These are phyloP conservation scores for Saprolegnia diclina DNA, from an alignment of 352 stramenopile species.

Conservation along the genomic window DNA sequence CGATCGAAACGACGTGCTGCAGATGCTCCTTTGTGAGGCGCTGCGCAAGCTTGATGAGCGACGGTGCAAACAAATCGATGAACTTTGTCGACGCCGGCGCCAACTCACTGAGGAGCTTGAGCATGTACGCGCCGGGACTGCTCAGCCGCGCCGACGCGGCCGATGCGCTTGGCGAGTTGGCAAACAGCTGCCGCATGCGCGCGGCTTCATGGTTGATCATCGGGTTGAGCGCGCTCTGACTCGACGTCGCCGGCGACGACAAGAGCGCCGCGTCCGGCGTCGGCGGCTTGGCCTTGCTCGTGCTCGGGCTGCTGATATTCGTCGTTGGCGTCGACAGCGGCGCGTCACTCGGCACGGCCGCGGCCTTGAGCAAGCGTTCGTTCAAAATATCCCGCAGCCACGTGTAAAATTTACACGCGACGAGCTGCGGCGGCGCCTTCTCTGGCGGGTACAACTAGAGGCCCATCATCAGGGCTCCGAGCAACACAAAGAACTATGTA, in stretches of 20 bases:
- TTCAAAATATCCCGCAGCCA: conserved; percentile 85
- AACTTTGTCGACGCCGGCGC: conserved; percentile 57
- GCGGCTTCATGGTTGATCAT: conserved; percentile 55
- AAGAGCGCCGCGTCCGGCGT: conserved; percentile 35
- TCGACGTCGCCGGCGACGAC: conserved; percentile 3
- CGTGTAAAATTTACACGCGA: conserved; percentile 82
- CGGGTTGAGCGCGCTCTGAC: conserved; percentile 32
- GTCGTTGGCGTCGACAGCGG: conserved; percentile 19
- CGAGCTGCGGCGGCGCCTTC: conserved; percentile 56
- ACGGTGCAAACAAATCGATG: conserved; percentile 68
- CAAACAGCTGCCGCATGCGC: conserved; percentile 48
- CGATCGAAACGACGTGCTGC: conserved; percentile 40
- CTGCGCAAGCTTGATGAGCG: conserved; percentile 76
- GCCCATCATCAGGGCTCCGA: background rate
- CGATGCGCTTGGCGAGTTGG: conserved; percentile 34
- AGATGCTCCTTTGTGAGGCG: conserved; percentile 81
- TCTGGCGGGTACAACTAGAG: conserved; percentile 71
- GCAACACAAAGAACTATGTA: background rate
- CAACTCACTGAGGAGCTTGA: conserved; percentile 61
- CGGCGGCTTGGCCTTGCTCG: conserved; percentile 19
- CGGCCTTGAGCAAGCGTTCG: conserved; percentile 64
- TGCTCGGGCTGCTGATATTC: conserved; percentile 15
- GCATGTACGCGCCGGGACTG: conserved; percentile 61
- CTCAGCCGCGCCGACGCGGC: conserved; percentile 38
- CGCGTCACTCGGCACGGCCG: conserved; percentile 35